Conservation (phyloP, 1,139 yeast species). For the Suhomyces anneliseae region DNA sequence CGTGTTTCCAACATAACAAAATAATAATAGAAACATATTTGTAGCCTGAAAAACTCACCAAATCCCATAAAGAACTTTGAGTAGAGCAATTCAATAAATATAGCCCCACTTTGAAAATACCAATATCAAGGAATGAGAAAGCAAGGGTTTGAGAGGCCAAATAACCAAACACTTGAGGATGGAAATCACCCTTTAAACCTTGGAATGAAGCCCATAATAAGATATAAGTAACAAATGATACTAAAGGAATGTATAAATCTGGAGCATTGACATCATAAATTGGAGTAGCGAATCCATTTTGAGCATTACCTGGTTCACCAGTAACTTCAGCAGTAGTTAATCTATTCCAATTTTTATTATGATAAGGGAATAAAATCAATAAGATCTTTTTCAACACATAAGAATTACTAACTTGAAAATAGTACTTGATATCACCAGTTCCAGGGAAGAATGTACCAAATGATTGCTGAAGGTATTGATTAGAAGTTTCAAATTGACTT, state of each 20-base stretch:
- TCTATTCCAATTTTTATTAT: constrained; percentile 77
- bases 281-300: constrained; percentile 62
- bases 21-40: constrained; percentile 80
- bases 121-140: constrained; percentile 68
- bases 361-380: constrained; percentile 82
- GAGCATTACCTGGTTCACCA: constrained; percentile 30
- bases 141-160: constrained; percentile 91
- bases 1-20: constrained; percentile 50
- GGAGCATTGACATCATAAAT: constrained; percentile 89
- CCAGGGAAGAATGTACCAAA: constrained; percentile 55
- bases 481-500: constrained; percentile 69
- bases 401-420: constrained; percentile 87
- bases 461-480: constrained; percentile 74
- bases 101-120: constrained; percentile 45
- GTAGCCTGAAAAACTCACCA: constrained; percentile 89
- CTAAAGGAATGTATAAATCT: constrained; percentile 90
- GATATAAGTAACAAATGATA: constrained; percentile 90
- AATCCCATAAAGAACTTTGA: constrained; percentile 69
- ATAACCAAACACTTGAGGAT: constrained; percentile 88
- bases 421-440: constrained; percentile 64
- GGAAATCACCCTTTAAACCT: constrained; percentile 88
- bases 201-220: constrained; percentile 81
- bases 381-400: constrained; percentile 76
- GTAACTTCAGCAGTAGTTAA: constrained; percentile 44
- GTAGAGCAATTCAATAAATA: constrained; percentile 50